Conservation (phyloP, 2,329 filamentous ascomycete species). For the Pezicula rhizophila region DNA sequence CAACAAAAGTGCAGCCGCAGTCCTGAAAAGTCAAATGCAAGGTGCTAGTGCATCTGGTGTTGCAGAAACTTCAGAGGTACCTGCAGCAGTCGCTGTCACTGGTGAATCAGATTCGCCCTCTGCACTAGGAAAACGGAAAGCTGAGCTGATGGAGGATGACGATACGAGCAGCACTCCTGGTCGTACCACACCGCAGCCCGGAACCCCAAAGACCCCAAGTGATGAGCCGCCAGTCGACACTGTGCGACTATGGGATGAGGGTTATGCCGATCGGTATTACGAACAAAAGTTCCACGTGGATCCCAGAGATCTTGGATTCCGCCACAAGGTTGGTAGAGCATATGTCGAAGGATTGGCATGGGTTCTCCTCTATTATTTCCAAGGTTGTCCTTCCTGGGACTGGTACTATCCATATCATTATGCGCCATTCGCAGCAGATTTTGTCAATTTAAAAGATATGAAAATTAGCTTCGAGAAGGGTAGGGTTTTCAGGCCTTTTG, state of each 20-base stretch:
- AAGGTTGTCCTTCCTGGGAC: slow-evolving; percentile 96
- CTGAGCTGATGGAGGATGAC: slow-evolving; percentile 59
- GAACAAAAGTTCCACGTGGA: slow-evolving; percentile 90
- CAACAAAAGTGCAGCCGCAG: slow-evolving; percentile 92
- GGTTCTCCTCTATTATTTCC: slow-evolving; percentile 96
- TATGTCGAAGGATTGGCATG: slow-evolving; percentile 94
- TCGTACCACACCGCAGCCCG: slow-evolving; percentile 48
- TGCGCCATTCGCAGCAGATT: slow-evolving; percentile 93
- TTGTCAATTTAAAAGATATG: slow-evolving; percentile 75
- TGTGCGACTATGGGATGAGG: slow-evolving; percentile 88
- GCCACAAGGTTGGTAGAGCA: slow-evolving; percentile 79
- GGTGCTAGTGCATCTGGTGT: slow-evolving; percentile 14
- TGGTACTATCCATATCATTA: slow-evolving; percentile 99
- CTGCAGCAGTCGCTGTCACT: neutral
- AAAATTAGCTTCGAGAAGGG: slow-evolving; percentile 79
- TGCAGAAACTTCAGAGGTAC: neutral
- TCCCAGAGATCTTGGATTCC: slow-evolving; percentile 75
- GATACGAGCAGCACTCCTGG: slow-evolving; percentile 48
- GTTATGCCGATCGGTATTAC: slow-evolving; percentile 93
- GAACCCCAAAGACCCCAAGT: slow-evolving; percentile 38
- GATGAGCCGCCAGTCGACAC: slow-evolving; percentile 70
- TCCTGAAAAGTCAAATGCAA: slow-evolving; percentile 70
- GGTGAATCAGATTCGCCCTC: slow-evolving; percentile 36
- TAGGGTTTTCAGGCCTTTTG: slow-evolving; percentile 81
- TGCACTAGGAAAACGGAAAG: slow-evolving; percentile 70